phyloP scores from a whole-genome alignment of 2,329 filamentous ascomycete species.

The Magnaporthiopsis incrustans region DNA sequence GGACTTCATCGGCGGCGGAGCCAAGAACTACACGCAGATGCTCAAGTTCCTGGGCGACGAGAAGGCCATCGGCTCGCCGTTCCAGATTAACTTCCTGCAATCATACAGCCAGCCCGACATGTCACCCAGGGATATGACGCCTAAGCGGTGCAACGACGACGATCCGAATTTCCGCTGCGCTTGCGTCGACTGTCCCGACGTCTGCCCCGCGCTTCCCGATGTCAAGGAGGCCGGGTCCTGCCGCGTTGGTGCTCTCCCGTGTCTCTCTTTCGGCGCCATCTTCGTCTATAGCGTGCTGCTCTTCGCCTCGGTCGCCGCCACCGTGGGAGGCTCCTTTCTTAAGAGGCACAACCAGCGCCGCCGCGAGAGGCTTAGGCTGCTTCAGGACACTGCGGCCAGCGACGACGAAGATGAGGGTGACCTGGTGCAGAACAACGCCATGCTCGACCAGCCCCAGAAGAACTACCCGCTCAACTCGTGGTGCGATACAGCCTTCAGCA shows the following conservation, averaged over 20 bases:
- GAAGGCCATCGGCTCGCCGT: conserved; percentile 84
- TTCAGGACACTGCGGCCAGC: conserved; percentile 76
- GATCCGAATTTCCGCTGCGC: conserved; percentile 83
- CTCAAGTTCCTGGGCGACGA: conserved; percentile 90
- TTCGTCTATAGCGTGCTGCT: conserved; percentile 74
- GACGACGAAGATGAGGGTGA: conserved; percentile 95
- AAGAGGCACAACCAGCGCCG: conserved; percentile 64
- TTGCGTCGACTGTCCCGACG: conserved; percentile 83
- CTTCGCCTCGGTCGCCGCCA: conserved; percentile 53
- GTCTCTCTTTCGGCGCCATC: conserved; percentile 87
- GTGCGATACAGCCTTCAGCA: conserved; percentile 72
- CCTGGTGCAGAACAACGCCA: conserved; percentile 64
- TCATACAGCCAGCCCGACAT: conserved; percentile 60
- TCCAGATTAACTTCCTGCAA: conserved; percentile 89
- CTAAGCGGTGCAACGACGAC: conserved; percentile 84
- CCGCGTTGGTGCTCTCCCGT: conserved; percentile 80
- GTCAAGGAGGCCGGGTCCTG: conserved; percentile 66
- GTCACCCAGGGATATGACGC: conserved; percentile 59
- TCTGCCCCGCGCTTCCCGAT: conserved; percentile 74
- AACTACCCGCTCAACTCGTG: conserved; percentile 78
- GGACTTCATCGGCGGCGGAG: conserved; percentile 90
- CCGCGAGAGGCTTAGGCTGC: conserved; percentile 73
- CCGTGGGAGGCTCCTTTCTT: conserved; percentile 70
- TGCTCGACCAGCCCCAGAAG: conserved; percentile 67
- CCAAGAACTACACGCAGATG: conserved; percentile 80